Conservation (phyloP, 805 yeast genomes). For the Danielia reshetovae region DNA sequence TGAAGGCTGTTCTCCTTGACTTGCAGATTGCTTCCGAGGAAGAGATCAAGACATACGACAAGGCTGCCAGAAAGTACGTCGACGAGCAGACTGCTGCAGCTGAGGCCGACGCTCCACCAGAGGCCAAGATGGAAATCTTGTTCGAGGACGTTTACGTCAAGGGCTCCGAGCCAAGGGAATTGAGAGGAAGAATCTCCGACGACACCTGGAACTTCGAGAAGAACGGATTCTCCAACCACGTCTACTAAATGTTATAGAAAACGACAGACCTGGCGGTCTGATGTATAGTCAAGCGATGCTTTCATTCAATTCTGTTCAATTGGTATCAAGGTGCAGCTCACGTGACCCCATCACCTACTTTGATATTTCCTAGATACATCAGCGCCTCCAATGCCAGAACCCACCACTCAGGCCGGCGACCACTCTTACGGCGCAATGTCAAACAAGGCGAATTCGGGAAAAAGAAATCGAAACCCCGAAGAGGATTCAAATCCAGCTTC, state of each 20-base stretch:
- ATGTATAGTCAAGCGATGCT: too few species aligned
- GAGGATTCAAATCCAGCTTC: conserved; percentile 66
- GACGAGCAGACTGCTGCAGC: conserved; percentile 94
- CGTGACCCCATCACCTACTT: conserved; percentile 1
- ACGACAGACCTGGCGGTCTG: too few species aligned
- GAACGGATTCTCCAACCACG: conserved; percentile 43
- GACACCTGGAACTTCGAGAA: conserved; percentile 85
- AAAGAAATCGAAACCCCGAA: conserved; percentile 18
- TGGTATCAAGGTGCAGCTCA: not conserved
- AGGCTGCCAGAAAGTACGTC: conserved; percentile 92
- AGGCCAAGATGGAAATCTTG: conserved; percentile 88
- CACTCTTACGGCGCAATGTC: too few species aligned
- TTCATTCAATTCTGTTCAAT: too few species aligned
- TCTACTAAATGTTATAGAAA: conserved; percentile 29
- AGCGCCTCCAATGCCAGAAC: too few species aligned
- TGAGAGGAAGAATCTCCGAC: conserved; percentile 95
- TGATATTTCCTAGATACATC: too few species aligned
- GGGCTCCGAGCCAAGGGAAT: conserved; percentile 87
- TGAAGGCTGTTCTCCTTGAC: conserved; percentile 82
- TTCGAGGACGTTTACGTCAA: conserved; percentile 96
- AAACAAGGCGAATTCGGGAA: not conserved
- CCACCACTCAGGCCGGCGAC: too few species aligned
- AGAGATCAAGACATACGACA: conserved; percentile 91
- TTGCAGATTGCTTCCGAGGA: conserved; percentile 86
- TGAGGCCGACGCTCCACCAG: conserved; percentile 92